A percentile compares a stretch with the other conserved stretches of the same genome.
phyloP scores from a whole-genome alignment of 2,329 filamentous ascomycete genomes.

The Ophiostoma sp. region DNA sequence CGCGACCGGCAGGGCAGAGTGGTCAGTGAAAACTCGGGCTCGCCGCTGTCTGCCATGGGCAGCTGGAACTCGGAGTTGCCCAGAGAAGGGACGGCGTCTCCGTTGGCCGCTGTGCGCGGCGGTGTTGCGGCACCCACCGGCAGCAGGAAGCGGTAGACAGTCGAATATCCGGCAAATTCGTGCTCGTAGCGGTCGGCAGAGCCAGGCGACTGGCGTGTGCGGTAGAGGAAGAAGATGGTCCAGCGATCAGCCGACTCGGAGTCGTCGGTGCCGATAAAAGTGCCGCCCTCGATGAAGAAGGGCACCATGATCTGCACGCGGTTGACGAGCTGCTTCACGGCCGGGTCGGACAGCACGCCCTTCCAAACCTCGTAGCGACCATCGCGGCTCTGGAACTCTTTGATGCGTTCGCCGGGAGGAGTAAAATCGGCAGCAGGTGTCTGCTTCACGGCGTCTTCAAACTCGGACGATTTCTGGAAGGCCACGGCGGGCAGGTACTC shows the following conservation, averaged over 20 bases:
- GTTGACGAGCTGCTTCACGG: slow-evolving; percentile 65
- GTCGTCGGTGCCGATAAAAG: slow-evolving; percentile 57
- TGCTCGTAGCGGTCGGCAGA: slow-evolving; percentile 55
- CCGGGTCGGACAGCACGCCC: slow-evolving; percentile 64
- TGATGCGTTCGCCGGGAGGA: slow-evolving; percentile 70
- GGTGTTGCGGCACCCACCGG: slow-evolving; percentile 49
- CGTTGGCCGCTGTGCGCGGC: slow-evolving; percentile 31
- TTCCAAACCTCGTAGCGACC: slow-evolving; percentile 78
- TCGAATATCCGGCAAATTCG: slow-evolving; percentile 81
- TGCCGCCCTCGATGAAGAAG: slow-evolving; percentile 91
- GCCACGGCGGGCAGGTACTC: slow-evolving; percentile 66
- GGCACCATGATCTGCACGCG: slow-evolving; percentile 79
- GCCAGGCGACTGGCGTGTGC: slow-evolving; percentile 41
- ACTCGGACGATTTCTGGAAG: slow-evolving; percentile 58
- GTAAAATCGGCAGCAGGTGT: slow-evolving; percentile 45
- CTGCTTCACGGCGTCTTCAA: slow-evolving; percentile 52
- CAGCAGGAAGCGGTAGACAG: slow-evolving; percentile 86
- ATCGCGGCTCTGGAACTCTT: slow-evolving; percentile 56
- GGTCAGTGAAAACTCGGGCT: slow-evolving; percentile 40
- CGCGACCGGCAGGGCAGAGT: slow-evolving; percentile 71
- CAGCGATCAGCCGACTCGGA: slow-evolving; percentile 72
- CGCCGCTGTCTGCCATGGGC: slow-evolving; percentile 24
- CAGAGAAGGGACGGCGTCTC: slow-evolving; percentile 9
- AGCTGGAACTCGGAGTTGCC: slow-evolving; percentile 38
- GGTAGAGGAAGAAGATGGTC: slow-evolving; percentile 85